Evolutionary conservation across 169 alveolate species (phyloP).

Genomic region (Eimeria tenella): DNA sequence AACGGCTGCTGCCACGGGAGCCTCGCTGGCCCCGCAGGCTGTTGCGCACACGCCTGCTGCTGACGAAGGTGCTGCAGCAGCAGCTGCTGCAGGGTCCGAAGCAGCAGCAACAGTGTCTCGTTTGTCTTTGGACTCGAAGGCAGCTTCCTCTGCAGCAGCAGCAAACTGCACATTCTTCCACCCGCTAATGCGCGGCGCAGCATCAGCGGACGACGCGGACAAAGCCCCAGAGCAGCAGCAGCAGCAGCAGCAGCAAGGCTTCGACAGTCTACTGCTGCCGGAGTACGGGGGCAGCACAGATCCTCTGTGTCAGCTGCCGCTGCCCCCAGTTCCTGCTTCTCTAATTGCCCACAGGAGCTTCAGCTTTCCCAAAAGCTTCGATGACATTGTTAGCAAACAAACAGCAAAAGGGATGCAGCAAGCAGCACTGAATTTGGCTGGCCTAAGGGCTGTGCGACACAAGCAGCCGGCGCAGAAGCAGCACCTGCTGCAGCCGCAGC

Average conservation of each 20-base stretch:
- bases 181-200: not conserved
- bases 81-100: not conserved
- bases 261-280: not conserved
- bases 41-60: not conserved
- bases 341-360: not conserved
- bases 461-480: not conserved
- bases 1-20: no score
- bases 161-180: not conserved
- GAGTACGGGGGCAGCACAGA: not conserved
- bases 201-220: not conserved
- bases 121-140: not conserved
- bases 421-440: not conserved
- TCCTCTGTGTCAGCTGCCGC: not conserved
- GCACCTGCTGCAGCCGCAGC: conserved; percentile 2
- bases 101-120: not conserved
- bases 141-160: not conserved
- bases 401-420: not conserved
- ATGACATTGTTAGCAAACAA: not conserved
- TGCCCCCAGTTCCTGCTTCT: not conserved
- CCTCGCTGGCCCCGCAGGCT: not conserved
- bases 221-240: not conserved
- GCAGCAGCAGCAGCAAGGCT: not conserved
- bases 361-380: not conserved
- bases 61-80: not conserved
- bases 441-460: not conserved